Conservation (phyloP, 2,329 filamentous ascomycete species). For the Salinomyces thailandicus region DNA sequence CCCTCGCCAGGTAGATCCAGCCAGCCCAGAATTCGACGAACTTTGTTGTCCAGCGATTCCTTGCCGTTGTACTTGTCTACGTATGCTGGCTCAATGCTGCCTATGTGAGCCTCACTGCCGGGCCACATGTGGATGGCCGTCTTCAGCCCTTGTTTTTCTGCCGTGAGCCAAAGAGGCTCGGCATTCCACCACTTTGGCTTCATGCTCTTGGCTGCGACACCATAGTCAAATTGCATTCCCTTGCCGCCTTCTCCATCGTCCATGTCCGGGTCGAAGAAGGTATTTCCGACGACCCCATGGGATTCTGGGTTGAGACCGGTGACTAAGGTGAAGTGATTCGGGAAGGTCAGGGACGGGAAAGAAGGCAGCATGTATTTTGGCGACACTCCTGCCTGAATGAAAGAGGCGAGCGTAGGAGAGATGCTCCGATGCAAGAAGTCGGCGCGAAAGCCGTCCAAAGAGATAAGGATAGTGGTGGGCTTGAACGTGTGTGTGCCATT, state of each 20-base stretch:
- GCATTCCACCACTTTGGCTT: slow-evolving; percentile 90
- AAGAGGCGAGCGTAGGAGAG: slow-evolving; percentile 68
- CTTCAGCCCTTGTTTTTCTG: slow-evolving; percentile 67
- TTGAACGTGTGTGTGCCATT: slow-evolving; percentile 87
- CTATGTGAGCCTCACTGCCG: slow-evolving; percentile 79
- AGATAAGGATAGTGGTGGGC: slow-evolving; percentile 87
- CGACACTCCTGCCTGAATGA: slow-evolving; percentile 75
- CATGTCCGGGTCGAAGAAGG: slow-evolving; percentile 77
- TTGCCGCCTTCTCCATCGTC: slow-evolving; percentile 34
- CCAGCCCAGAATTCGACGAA: slow-evolving; percentile 66
- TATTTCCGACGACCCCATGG: slow-evolving; percentile 88
- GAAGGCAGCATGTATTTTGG: slow-evolving; percentile 88
- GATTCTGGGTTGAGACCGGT: slow-evolving; percentile 88
- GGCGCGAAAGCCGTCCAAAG: slow-evolving; percentile 88
- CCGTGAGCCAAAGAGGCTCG: slow-evolving; percentile 88
- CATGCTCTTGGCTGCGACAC: slow-evolving; percentile 62
- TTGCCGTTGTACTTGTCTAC: slow-evolving; percentile 76
- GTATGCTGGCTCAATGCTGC: slow-evolving; percentile 62
- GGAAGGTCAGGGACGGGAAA: slow-evolving; percentile 93
- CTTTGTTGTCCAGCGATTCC: slow-evolving; percentile 65
- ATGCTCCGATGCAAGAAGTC: slow-evolving; percentile 79
- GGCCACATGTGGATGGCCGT: slow-evolving; percentile 98
- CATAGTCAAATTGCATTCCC: slow-evolving; percentile 70
- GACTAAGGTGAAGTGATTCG: slow-evolving; percentile 83
- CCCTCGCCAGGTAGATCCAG: slow-evolving; percentile 63